A percentile compares a stretch with the other conserved stretches of the same genome.
Evolutionary conservation across 352 stramenopile species (phyloP).

Genomic region (Thraustochytrium striatum): DNA sequence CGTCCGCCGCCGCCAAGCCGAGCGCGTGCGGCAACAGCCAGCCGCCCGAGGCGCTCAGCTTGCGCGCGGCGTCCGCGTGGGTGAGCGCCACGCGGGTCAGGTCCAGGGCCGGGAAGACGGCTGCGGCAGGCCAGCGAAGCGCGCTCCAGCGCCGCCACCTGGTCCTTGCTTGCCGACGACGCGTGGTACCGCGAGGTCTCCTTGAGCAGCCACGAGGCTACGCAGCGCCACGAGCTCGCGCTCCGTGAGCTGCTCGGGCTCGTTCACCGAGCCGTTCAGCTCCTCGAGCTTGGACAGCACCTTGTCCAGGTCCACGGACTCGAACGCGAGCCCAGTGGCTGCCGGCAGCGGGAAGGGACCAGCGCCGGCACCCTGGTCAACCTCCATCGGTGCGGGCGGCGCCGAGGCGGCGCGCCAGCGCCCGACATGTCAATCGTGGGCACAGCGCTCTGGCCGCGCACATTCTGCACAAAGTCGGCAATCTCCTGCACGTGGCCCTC

Average conservation of each 20-base stretch:
- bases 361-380: conserved; percentile 15
- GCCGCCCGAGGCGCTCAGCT: conserved; percentile 48
- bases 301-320: conserved; percentile 49
- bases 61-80: conserved; percentile 71
- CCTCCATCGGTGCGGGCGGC: conserved; percentile 8
- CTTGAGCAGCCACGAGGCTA: conserved; percentile 64
- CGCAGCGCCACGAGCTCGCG: conserved; percentile 64
- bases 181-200: conserved; percentile 84
- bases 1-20: neutral
- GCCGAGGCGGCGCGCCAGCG: neutral
- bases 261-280: conserved; percentile 1
- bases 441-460: conserved; percentile 57
- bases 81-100: conserved; percentile 77
- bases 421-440: conserved; percentile 47
- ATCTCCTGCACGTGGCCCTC: conserved; percentile 85
- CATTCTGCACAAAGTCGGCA: conserved; percentile 76
- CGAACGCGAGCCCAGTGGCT: conserved; percentile 24
- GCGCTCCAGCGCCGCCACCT: conserved; percentile 65
- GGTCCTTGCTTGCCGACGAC: conserved; percentile 65
- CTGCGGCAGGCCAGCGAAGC: conserved; percentile 66
- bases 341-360: conserved; percentile 11
- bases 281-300: conserved; percentile 24
- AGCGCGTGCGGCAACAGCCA: neutral
- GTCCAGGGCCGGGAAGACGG: conserved; percentile 83
- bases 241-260: conserved; percentile 53